Evolutionary conservation across 768 basidiomycete species (phyloP), one percentile per base, ranked within the genome.

Genomic region (Boletus sensibilis): DNA sequence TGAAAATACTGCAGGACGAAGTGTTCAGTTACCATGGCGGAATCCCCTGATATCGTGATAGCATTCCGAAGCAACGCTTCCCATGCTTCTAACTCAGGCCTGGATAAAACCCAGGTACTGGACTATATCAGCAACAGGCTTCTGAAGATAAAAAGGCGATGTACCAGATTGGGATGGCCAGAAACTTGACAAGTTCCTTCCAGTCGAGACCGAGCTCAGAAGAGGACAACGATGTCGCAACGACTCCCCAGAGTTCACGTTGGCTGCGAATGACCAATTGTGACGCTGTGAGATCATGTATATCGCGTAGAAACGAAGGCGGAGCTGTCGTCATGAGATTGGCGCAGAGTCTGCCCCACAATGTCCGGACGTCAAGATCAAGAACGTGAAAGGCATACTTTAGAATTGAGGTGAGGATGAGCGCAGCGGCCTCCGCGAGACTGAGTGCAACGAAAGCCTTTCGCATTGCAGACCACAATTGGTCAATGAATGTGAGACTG

Each of bases 401-500:
- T n/a, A 86, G 61, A 16, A 85, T 60, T 0, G 74, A 73, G 0
- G 68, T 70, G 4, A 87, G 70, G 23, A 87, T 74, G 1, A 66
- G 64, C 53, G 80, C 78, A 12, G 84, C 81, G 1, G 75, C 68
- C 6, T 70, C 67, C 1, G 75, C 64, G 18, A 87, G 75, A 71
- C 70, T 76, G 9, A 70, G 33, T 1, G 63, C 39, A 20, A 71
- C 62, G 47, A 84, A 84, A 6, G 81, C 78, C 37, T 78, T 78
- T 68, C 74, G 78, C 68, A 81, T 74, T 13, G 77, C 73, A 18
- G 60, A 69, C 86, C 85, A 88, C 31, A 87, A 68, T 48, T 75
- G 76, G 43, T 66, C 64, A 12, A 82, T 68, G 29, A 77, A 68
- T 3, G 55, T 50, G n/a, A 87, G 70, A 43, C 70, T 72, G 31